Evolutionary conservation across 768 basidiomycete species (phyloP), one percentile per base, ranked within the genome.

Genomic region (Termitomyces sp.): DNA sequence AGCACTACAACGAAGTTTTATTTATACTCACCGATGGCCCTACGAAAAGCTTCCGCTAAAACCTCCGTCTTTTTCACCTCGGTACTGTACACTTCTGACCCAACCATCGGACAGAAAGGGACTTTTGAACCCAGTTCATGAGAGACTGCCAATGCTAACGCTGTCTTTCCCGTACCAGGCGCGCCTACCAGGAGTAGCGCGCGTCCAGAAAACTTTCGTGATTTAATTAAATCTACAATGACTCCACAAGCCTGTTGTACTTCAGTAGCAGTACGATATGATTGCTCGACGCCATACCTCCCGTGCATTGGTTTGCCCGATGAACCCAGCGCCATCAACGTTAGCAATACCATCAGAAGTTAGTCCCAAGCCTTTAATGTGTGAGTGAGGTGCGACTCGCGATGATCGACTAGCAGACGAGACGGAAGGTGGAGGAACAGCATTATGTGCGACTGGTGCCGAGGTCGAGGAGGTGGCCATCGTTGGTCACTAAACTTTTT

Each of bases 31-130:
- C 95, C 96, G 59, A 99, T 99, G 13, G 97, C 95, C 64, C 97
- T 77, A 57, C 96, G 81, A 73, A 98, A 98, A 37, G 87, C 85
- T 71, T 98, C 96, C 48, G 94, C 93, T 20, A 99, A 76, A 5
- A 98, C 95, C 69, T 98, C 97, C 1, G 97, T 98, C 81, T 99
- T 99, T 78, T 98, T 98, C 56, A 99, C 94, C 72, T 98, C 96
- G 3, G 91, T 86, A 41, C 88, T 92, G 69, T 97, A 98, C 59
- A 98, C 97, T 72, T 99, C 97, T 20, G 87, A 90, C 0, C 97
- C 97, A 43, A 98, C 97, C 93, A 98, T 98, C 5, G 94, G 94
- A 70, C 96, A 98, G 69, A 99, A 98, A 0, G 97, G 97, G 1
- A 98, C 95, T 66, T 97, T 97, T 22, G 82, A 75, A 0, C 97